Evolutionary conservation across 352 stramenopile genomes (phyloP).

Genomic region (Pythium oligandrum): DNA sequence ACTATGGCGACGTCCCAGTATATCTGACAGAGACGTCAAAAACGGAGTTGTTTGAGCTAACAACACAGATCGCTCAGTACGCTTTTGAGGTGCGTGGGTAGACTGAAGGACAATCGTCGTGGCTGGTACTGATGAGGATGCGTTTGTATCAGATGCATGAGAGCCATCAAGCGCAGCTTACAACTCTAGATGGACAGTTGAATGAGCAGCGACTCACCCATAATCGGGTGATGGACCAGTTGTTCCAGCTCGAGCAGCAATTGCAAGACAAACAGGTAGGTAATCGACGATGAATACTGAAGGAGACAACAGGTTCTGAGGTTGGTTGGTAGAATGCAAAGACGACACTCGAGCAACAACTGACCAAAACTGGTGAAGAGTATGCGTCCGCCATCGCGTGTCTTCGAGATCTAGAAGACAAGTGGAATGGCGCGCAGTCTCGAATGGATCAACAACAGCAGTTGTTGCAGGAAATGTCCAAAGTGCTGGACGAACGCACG

Average conservation of each 20-base stretch:
- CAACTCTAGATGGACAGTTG: too few species aligned
- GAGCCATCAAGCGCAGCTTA: too few species aligned
- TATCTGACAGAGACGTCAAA: conserved; percentile 36
- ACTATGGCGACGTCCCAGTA: conserved; percentile 31
- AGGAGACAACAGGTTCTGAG: background rate
- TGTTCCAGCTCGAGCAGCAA: too few species aligned
- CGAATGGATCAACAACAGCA: conserved; percentile 33
- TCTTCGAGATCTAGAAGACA: conserved; percentile 36
- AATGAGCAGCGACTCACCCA: too few species aligned
- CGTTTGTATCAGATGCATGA: too few species aligned
- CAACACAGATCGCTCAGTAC: conserved; percentile 34
- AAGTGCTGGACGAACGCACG: conserved; percentile 10
- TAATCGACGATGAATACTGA: too few species aligned
- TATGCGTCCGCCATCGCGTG: conserved; percentile 9
- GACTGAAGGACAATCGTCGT: background rate
- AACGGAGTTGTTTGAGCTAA: conserved; percentile 40
- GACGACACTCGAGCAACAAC: conserved; percentile 3
- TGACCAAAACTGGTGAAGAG: conserved; percentile 1
- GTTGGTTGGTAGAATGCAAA: conserved; percentile 3
- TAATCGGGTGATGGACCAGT: too few species aligned
- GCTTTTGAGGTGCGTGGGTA: conserved; percentile 29
- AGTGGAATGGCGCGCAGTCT: conserved; percentile 25
- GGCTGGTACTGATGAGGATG: too few species aligned
- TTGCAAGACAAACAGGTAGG: too few species aligned
- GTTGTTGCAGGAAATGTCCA: conserved; percentile 34